Conservation (phyloP, 2,329 filamentous ascomycete species). For the Lasiodiplodia theobromae region DNA sequence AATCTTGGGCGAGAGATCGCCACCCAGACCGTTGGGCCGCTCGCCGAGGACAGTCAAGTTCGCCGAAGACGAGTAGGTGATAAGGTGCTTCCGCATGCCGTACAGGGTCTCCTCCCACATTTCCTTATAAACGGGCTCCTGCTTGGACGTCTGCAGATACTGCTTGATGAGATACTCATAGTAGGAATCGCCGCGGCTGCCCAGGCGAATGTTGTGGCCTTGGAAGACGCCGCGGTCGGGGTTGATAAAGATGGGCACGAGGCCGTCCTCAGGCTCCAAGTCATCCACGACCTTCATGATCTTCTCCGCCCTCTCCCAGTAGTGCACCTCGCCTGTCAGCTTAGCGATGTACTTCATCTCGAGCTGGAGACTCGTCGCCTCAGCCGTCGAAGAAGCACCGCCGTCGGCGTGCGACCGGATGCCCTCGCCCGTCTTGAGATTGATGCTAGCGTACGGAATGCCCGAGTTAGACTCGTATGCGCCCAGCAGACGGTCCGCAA, state of each 20-base stretch:
- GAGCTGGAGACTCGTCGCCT: constrained; percentile 89
- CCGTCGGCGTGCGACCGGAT: constrained; percentile 82
- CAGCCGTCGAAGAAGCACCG: constrained; percentile 91
- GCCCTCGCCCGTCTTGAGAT: constrained; percentile 78
- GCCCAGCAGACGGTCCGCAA: constrained; percentile 84
- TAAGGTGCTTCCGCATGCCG: constrained; percentile 88
- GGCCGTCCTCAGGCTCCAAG: constrained; percentile 78
- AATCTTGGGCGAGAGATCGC: constrained; percentile 83
- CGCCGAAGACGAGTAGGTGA: constrained; percentile 83
- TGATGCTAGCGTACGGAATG: constrained; percentile 88
- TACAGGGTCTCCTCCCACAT: constrained; percentile 90
- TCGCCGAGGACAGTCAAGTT: constrained; percentile 91
- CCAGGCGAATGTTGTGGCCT: constrained; percentile 85
- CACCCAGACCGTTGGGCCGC: constrained; percentile 74
- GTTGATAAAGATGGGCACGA: constrained; percentile 91
- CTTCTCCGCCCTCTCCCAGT: constrained; percentile 90
- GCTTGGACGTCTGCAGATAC: constrained; percentile 88
- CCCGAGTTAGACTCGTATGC: constrained; percentile 90
- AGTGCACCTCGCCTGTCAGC: constrained; percentile 88
- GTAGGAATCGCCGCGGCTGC: constrained; percentile 94
- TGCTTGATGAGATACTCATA: constrained; percentile 99
- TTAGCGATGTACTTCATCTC: constrained; percentile 98
- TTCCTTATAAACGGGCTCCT: constrained; percentile 84
- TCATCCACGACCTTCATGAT: constrained; percentile 91
- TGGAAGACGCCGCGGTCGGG: constrained; percentile 79